These are phyloP conservation scores for Lactarius deliciosus DNA, from an alignment of 768 basidiomycete genomes.

Conservation along the genomic window DNA sequence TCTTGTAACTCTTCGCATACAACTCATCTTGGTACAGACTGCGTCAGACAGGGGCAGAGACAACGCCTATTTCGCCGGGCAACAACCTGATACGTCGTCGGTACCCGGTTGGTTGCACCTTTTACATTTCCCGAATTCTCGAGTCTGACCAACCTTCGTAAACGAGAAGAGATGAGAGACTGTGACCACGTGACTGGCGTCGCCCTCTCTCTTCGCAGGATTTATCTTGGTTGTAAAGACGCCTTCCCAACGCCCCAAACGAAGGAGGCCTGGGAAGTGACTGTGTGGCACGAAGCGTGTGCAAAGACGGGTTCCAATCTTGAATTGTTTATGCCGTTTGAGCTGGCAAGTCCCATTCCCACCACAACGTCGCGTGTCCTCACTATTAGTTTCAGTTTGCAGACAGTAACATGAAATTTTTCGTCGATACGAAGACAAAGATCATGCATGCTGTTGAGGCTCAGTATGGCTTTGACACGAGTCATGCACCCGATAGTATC, in stretches of 20 bases:
- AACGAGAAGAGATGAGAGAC: neutral
- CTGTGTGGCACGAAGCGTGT: constrained; percentile 11
- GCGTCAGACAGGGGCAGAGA: constrained; percentile 7
- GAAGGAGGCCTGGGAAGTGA: neutral
- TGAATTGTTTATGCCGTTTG: neutral
- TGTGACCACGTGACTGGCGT: neutral
- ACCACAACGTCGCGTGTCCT: neutral
- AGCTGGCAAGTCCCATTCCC: neutral
- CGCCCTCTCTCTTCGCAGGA: neutral
- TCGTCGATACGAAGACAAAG: neutral
- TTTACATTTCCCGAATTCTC: neutral
- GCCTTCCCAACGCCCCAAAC: constrained; percentile 2
- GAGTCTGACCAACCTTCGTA: neutral
- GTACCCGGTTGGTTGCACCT: neutral
- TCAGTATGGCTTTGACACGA: constrained; percentile 15
- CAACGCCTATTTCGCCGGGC: neutral
- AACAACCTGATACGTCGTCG: neutral
- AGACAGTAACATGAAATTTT: neutral
- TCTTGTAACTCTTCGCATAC: neutral
- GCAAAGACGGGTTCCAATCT: neutral
- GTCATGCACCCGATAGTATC: constrained; percentile 9
- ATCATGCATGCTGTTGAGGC: neutral
- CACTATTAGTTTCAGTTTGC: constrained; percentile 5
- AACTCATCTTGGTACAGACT: constrained; percentile 6
- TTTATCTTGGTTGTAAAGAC: constrained; percentile 13